Base-by-base conservation (phyloP, 2,329 filamentous ascomycete genomes). In the Chrysoporthe austroafricana region DNA sequence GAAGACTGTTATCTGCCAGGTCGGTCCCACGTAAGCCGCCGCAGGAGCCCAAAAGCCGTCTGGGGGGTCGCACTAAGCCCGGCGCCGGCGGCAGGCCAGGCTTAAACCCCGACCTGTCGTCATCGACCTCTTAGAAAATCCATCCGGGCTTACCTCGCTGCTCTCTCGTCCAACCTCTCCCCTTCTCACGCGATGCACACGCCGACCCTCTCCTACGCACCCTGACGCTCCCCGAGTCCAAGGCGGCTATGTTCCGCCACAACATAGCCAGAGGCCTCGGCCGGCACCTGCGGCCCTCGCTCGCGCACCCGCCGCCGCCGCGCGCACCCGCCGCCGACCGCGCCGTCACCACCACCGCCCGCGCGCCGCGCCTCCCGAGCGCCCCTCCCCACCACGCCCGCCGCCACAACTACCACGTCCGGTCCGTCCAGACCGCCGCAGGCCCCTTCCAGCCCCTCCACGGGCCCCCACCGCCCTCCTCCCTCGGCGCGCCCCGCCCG, bases 401-500 rank as follows among this genome's bases (percentile, higher is more conserved):
- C 52, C 60, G 32, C 48, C 66, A 64, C 66, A 21, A 60, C 52
- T 64, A 18, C 57, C 68, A 57, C 60, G 59, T 62, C 42, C 73
- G 74, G 52, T 72, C 72, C 54, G 67, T 76, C 63, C 78, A 74
- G 8, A 39, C 36, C 60, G 71, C 73, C 18, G 66, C 70, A 54
- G 76, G 79, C 46, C 82, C 82, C 69, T 92, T 89, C 76, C 83
- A 89, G 71, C 87, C 89, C 16, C 86, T 94, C 73, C 85, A 87
- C 0, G 68, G 68, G 0, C 94, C 94, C 6, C 94, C 94, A 0
- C 88, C 92, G 4, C 94, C 64, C 6, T 86, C 86, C 69, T 91
- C 92, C 48, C 85, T 98, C 42, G 93, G 93, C 63, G 88, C 86
- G 65, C 90, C 94, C 0, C 83, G 82, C 26, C 84, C 87, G 9